phyloP scores from a whole-genome alignment of 768 basidiomycete species.

The Leccinum variicolor region DNA sequence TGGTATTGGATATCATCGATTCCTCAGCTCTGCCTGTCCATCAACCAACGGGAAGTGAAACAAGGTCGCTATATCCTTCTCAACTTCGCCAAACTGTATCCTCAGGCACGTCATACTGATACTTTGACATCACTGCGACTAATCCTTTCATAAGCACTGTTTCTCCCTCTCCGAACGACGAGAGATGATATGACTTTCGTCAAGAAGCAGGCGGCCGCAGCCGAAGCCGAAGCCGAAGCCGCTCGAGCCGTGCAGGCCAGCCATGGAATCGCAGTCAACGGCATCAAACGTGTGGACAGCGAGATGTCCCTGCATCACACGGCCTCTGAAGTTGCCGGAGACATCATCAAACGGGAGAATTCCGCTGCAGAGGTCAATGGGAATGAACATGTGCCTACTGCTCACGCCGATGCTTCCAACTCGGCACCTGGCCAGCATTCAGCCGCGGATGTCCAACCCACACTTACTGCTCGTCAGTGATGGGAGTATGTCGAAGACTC shows the following conservation, averaged over 20 bases:
- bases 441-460: slow-evolving; percentile 20
- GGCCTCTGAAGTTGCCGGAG: slow-evolving; percentile 25
- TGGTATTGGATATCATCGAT: slow-evolving; percentile 99
- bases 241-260: slow-evolving; percentile 35
- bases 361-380: slow-evolving; percentile 20
- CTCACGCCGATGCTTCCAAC: slow-evolving; percentile 18
- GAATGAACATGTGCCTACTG: slow-evolving; percentile 17
- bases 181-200: slow-evolving; percentile 62
- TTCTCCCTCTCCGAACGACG: slow-evolving; percentile 89
- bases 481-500: slow-evolving; percentile 88
- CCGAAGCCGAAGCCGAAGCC: too few relatives aligned
- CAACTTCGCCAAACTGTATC: slow-evolving; percentile 86
- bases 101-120: slow-evolving; percentile 61
- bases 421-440: slow-evolving; percentile 12
- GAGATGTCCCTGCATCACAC: slow-evolving; percentile 30
- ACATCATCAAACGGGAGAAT: slow-evolving; percentile 25
- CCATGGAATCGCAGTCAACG: slow-evolving; percentile 25
- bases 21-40: slow-evolving; percentile 86
- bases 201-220: slow-evolving; percentile 40
- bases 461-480: slow-evolving; percentile 54
- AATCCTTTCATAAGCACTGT: slow-evolving; percentile 64
- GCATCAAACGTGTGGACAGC: slow-evolving; percentile 29
- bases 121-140: slow-evolving; percentile 1
- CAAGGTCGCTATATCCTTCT: slow-evolving; percentile 87
- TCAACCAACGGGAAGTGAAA: slow-evolving; percentile 89